Evolutionary conservation across 2,329 filamentous ascomycete genomes (phyloP).

Genomic region (Cladosporium cucumerinum): DNA sequence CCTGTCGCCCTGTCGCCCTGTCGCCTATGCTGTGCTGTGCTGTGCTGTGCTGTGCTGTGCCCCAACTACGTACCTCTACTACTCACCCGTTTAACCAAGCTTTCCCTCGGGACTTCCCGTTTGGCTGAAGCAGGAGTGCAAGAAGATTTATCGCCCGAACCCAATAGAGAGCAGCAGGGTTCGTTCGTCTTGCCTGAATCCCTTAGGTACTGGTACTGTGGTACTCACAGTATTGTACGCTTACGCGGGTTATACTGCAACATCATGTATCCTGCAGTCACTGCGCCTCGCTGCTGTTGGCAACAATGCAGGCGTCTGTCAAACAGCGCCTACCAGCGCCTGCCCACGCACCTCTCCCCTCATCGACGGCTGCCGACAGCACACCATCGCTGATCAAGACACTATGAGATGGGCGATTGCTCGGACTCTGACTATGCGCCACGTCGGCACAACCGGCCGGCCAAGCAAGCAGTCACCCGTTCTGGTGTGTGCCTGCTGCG

Average conservation of each 20-base stretch:
- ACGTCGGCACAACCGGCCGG: conserved; percentile 3
- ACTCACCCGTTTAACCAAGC: not conserved
- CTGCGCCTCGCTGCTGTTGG: not conserved
- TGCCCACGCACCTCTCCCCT: conserved; percentile 1
- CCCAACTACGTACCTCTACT: too few species aligned
- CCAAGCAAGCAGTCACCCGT: conserved; percentile 5
- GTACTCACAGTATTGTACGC: not conserved
- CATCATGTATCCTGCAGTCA: not conserved
- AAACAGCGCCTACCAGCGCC: not conserved
- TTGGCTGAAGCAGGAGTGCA: not conserved
- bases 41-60: too few species aligned
- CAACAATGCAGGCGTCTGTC: conserved; percentile 1
- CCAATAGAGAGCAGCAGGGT: not conserved
- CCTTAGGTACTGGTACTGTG: not conserved
- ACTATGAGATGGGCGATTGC: conserved; percentile 7
- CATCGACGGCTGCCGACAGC: conserved; percentile 14
- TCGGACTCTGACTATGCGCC: not conserved
- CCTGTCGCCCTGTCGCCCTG: too few species aligned
- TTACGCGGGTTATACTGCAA: not conserved
- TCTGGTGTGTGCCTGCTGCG: conserved; percentile 6
- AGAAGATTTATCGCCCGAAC: not conserved
- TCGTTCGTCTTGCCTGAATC: not conserved
- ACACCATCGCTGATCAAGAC: conserved; percentile 7
- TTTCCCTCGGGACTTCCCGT: not conserved
- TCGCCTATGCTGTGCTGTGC: too few species aligned